Conservation (phyloP, 179 eudicot species). For the Nepenthes alata region DNA sequence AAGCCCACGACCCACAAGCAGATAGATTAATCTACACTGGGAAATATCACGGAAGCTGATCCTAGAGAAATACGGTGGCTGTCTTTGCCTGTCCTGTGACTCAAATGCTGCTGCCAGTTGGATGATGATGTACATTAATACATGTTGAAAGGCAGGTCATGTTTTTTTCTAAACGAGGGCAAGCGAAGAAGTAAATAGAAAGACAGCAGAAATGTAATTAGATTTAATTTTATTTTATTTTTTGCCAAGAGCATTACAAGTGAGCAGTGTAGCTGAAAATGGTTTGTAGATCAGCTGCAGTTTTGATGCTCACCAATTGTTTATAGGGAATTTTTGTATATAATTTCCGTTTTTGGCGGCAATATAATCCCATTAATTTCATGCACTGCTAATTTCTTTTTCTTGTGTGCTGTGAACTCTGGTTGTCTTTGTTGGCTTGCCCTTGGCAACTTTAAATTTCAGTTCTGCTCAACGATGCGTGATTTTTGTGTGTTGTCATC, state of each 20-base stretch:
- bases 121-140: conserved; percentile 19
- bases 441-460: too few species aligned
- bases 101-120: too few species aligned
- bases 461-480: too few species aligned
- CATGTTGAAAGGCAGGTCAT: conserved; percentile 18
- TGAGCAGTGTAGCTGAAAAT: conserved; percentile 23
- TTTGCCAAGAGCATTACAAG: conserved; percentile 11
- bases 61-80: too few species aligned
- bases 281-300: conserved; percentile 24
- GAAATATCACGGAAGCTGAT: too few species aligned
- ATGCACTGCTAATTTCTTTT: not conserved
- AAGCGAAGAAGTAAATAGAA: conserved; percentile 18
- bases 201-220: conserved; percentile 20
- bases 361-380: not conserved
- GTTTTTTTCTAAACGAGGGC: conserved; percentile 20
- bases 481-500: too few species aligned
- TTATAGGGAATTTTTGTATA: conserved; percentile 14
- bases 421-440: too few species aligned
- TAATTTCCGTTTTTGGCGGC: conserved; percentile 3
- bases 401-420: not conserved
- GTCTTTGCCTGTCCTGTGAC: too few species aligned
- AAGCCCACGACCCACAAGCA: too few species aligned
- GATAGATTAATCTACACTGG: too few species aligned
- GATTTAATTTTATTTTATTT: conserved; percentile 6
- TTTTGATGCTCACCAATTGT: conserved; percentile 16